Percentiles rank a stretch among this genome's conserved stretches.
Evolutionary conservation across 2,329 filamentous ascomycete species (phyloP).

Genomic region (Talaromyces sp.): DNA sequence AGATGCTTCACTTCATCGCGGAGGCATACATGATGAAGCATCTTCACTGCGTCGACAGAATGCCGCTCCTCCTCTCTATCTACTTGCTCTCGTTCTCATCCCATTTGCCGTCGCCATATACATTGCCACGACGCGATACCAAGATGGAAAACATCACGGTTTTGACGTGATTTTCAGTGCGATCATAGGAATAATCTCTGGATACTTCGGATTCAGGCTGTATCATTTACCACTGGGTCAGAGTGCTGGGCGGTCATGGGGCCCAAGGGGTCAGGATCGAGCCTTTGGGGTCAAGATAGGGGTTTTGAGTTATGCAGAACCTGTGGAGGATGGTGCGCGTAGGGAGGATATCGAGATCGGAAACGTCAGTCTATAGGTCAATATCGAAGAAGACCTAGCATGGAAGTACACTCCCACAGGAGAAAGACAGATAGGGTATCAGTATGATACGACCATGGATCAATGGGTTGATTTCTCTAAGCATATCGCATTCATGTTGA

Average conservation of each 20-base stretch:
- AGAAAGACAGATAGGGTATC: not conserved
- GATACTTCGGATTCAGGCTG: not conserved
- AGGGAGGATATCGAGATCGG: not conserved
- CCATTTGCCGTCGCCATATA: not conserved
- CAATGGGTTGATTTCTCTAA: not conserved
- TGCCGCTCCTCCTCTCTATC: not conserved
- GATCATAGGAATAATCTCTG: not conserved
- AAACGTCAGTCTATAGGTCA: not conserved
- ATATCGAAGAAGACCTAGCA: not conserved
- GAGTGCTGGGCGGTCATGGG: not conserved
- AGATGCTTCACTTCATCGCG: not conserved
- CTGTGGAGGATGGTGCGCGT: not conserved
- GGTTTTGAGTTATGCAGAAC: not conserved
- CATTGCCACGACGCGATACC: not conserved
- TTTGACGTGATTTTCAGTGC: not conserved
- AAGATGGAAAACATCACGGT: not conserved
- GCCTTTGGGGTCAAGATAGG: not conserved
- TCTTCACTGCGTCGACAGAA: not conserved
- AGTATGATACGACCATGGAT: not conserved
- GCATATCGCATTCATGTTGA: too few relatives aligned
- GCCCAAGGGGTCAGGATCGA: not conserved
- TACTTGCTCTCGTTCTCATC: not conserved
- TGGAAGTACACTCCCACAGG: too few relatives aligned
- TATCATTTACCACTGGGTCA: not conserved
- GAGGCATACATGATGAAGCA: not conserved